These are phyloP conservation scores for Ogataea nitratoaversa DNA, from an alignment of 805 yeast genomes.

Conservation along the genomic window DNA sequence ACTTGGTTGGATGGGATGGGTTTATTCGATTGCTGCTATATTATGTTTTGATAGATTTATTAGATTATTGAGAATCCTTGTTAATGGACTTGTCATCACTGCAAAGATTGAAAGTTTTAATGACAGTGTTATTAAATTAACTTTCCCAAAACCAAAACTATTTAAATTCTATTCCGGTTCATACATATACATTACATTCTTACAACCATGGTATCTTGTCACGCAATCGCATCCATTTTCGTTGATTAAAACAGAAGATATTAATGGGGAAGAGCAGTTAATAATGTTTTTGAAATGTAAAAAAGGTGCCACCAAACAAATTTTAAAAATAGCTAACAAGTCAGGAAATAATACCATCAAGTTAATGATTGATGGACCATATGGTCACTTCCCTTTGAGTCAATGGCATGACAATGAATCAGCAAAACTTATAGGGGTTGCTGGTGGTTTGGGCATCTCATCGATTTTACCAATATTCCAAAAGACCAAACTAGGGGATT, in stretches of 20 bases:
- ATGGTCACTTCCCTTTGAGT: conserved; percentile 37
- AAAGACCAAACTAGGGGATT: background rate
- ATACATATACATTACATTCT: conserved; percentile 51
- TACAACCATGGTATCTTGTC: conserved; percentile 38
- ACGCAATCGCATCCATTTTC: conserved; percentile 79
- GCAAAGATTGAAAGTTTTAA: conserved; percentile 10
- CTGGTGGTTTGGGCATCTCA: conserved; percentile 23
- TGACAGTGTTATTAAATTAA: conserved; percentile 16
- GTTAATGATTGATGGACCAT: conserved; percentile 60
- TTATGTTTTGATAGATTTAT: conserved; percentile 38
- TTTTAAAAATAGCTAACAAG: conserved; percentile 11
- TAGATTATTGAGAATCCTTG: conserved; percentile 31
- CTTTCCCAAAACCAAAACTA: conserved; percentile 16
- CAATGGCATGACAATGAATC: conserved; percentile 1
- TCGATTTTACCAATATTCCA: conserved; percentile 16
- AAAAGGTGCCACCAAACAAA: conserved; percentile 45
- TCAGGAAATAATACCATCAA: conserved; percentile 27
- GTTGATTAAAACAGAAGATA: conserved; percentile 35
- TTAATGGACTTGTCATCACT: conserved; percentile 21
- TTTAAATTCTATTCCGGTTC: conserved; percentile 43
- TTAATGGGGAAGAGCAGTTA: conserved; percentile 21
- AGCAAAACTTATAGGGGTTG: conserved; percentile 13
- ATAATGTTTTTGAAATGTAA: conserved; percentile 42
- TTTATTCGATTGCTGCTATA: conserved; percentile 35
- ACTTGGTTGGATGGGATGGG: conserved; percentile 41